A percentile compares a stretch with the other conserved stretches of the same genome.
These are phyloP conservation scores for Emmonsia crescens DNA, from an alignment of 2,329 filamentous ascomycete species.

Conservation along the genomic window DNA sequence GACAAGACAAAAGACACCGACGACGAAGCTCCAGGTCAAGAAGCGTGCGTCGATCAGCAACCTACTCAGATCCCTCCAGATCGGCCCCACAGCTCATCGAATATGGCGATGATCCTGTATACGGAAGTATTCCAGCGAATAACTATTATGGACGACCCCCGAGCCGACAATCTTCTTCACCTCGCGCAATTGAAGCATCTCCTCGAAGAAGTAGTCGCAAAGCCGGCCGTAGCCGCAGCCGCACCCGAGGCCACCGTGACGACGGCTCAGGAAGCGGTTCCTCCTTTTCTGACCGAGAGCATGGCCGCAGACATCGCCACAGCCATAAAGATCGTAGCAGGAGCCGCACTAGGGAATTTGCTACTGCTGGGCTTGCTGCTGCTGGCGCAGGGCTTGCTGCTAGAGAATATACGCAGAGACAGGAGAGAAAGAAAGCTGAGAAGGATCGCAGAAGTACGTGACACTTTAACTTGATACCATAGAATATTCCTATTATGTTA, in stretches of 20 bases:
- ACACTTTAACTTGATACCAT: slow-evolving; percentile 15
- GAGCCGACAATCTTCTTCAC: slow-evolving; percentile 29
- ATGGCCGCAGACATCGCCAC: slow-evolving; percentile 22
- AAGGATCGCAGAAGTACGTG: slow-evolving; percentile 41
- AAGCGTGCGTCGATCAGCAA: slow-evolving; percentile 30
- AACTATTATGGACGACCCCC: slow-evolving; percentile 37
- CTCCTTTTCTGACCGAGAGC: slow-evolving; percentile 28
- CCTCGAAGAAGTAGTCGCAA: slow-evolving; percentile 30
- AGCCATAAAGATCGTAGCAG: slow-evolving; percentile 23
- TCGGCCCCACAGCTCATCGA: slow-evolving; percentile 48
- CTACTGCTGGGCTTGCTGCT: slow-evolving; percentile 47
- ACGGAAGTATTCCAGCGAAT: slow-evolving; percentile 41
- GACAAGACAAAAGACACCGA: slow-evolving; percentile 28
- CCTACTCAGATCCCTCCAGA: slow-evolving; percentile 30
- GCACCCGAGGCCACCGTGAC: slow-evolving; percentile 35
- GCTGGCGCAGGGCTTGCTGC: slow-evolving; percentile 47
- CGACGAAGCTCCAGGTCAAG: slow-evolving; percentile 40
- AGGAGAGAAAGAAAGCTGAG: slow-evolving; percentile 46
- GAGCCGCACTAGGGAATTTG: slow-evolving; percentile 35
- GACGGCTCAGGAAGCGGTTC: slow-evolving; percentile 26
- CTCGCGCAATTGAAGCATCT: slow-evolving; percentile 8
- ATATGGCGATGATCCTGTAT: slow-evolving; percentile 53
- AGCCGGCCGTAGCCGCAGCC: slow-evolving; percentile 35
- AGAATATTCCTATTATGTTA: slow-evolving; percentile 10
- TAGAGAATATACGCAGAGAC: slow-evolving; percentile 46